Base-by-base conservation (phyloP, 129 eudicot genomes). In the Helichrysum umbraculigerum region DNA sequence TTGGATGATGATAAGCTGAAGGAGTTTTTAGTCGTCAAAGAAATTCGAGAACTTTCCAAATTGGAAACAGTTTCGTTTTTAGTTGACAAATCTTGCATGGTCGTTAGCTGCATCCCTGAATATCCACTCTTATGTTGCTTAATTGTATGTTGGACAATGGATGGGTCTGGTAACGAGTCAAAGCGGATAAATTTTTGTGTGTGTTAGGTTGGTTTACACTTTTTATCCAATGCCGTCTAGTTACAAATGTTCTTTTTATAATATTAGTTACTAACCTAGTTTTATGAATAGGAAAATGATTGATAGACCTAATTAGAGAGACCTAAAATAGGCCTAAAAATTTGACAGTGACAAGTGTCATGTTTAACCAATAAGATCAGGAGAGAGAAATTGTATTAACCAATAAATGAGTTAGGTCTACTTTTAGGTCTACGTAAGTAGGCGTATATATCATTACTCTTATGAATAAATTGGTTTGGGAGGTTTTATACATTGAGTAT, bases 1-100 rank as follows among this genome's bases (percentile, higher is more conserved):
- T 77, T 77, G 34, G 56, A 35, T 35, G 66, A 54, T 65, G 79
- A 67, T 17, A 28, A 4, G 42, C 15, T 58, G 5, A 60, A 10
- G 42, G 52, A 51, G 33, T 59, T 25, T 28, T 63, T 11, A 28
- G 73, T 56, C 22, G 4, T 21, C 19, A 20, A n/a, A 35, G 34
- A 25, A 60, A 15, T 22, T 60, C 12, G 17, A 60, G 6, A 64
- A 64, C 35, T 64, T 32, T 32, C 19, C 39, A 29, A 29, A 52
- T 4, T 64, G 7, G 17, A 60, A 20, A 25, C 32, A 61, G 9
- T 64, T 64, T 34, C 6, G 7, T 29, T 2, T 64, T 34, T 16
- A 32, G 20, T 34, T 64, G 33, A 64, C 21, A 64, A 33, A 64
- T 32, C 22, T 64, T 64, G 12, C 69, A 32, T 64, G 44, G 22